Evolutionary conservation across 75 land plant species (phyloP).

Genomic region (Pinus taeda): DNA sequence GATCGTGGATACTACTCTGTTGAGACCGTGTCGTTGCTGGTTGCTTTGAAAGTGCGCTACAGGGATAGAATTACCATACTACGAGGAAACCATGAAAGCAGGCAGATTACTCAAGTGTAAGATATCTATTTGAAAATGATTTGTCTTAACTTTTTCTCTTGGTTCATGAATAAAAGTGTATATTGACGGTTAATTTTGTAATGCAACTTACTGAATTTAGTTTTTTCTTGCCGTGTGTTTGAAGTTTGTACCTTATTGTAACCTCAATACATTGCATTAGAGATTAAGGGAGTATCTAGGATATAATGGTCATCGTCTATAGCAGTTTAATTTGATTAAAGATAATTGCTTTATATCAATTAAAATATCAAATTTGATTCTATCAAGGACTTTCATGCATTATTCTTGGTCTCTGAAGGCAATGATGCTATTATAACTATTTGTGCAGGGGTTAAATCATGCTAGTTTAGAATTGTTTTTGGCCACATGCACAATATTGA

Average conservation of each 20-base stretch:
- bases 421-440: too few relatives aligned
- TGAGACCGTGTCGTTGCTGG: slow-evolving; percentile 52
- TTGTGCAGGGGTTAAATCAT: too few relatives aligned
- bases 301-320: too few relatives aligned
- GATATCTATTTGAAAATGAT: neutral
- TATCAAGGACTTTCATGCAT: too few relatives aligned
- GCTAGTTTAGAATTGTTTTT: too few relatives aligned
- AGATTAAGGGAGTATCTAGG: too few relatives aligned
- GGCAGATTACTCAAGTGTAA: slow-evolving; percentile 65
- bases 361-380: too few relatives aligned
- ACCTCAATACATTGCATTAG: too few relatives aligned
- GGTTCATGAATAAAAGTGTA: neutral
- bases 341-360: too few relatives aligned
- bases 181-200: neutral
- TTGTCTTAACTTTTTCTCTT: neutral
- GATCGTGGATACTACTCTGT: slow-evolving; percentile 61
- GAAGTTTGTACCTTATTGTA: neutral
- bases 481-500: too few relatives aligned
- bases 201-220: neutral
- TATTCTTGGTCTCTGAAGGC: too few relatives aligned
- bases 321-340: too few relatives aligned
- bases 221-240: neutral
- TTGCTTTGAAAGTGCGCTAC: slow-evolving; percentile 55
- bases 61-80: slow-evolving; percentile 54
- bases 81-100: slow-evolving; percentile 59